phyloP scores from a whole-genome alignment of 192 early-diverging fungal genomes.

The Obelidium mucronatum region DNA sequence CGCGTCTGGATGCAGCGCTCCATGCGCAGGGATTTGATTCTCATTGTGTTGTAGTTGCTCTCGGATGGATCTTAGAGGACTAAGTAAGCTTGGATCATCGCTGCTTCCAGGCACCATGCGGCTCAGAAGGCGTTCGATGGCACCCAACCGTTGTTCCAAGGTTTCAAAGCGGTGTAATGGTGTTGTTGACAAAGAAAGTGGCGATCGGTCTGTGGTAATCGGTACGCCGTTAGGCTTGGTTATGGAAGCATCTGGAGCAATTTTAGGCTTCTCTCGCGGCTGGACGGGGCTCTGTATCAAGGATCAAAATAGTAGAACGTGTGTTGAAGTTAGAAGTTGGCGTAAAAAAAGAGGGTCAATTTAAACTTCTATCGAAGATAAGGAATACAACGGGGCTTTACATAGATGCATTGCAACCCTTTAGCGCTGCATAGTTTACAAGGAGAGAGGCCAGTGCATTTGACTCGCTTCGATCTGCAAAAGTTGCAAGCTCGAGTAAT shows the following conservation, averaged over 20 bases:
- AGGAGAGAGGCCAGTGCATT: constrained; percentile 30
- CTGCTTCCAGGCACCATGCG: not conserved
- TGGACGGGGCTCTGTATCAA: not conserved
- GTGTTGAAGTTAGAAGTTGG: too few species aligned
- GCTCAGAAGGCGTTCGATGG: not conserved
- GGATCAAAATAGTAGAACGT: too few species aligned
- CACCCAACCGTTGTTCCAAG: not conserved
- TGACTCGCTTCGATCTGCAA: constrained; percentile 26
- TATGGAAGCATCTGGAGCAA: not conserved
- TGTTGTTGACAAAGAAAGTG: not conserved
- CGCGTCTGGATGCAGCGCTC: too few species aligned
- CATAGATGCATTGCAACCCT: constrained; percentile 26
- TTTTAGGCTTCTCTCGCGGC: not conserved
- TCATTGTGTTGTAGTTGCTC: not conserved
- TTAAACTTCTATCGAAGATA: too few species aligned
- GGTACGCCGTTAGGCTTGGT: not conserved
- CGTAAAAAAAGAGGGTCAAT: too few species aligned
- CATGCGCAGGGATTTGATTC: too few species aligned
- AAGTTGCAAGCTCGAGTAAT: constrained; percentile 34
- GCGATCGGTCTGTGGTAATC: not conserved
- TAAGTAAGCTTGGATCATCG: not conserved
- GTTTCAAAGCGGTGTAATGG: not conserved
- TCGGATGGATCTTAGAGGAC: not conserved
- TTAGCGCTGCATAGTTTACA: constrained; percentile 8
- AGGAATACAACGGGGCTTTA: not conserved